These are phyloP conservation scores for Anthoceros angustus DNA, from an alignment of 225 moss, liverwort and hornwort species.

Conservation along the genomic window DNA sequence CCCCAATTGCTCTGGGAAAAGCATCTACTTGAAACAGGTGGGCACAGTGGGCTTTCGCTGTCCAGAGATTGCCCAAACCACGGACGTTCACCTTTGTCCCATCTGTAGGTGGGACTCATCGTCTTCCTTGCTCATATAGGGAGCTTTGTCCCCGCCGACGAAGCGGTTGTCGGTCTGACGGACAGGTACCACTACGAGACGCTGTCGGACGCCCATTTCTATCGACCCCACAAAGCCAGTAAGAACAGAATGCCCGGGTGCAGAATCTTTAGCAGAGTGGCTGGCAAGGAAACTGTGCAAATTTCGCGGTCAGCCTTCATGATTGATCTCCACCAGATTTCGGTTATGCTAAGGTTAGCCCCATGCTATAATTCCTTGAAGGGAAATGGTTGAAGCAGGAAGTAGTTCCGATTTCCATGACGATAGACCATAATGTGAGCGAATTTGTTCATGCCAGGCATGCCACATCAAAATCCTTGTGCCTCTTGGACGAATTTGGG, in stretches of 20 bases:
- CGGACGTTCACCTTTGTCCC: not conserved
- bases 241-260: not conserved
- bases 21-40: slow-evolving; percentile 91
- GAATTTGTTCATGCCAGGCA: slow-evolving; percentile 29
- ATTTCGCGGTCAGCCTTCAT: slow-evolving; percentile 78
- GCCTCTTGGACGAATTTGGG: slow-evolving; percentile 91
- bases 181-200: slow-evolving; percentile 40
- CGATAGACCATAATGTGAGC: no score
- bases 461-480: slow-evolving; percentile 71
- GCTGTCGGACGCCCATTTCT: not conserved
- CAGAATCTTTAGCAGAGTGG: slow-evolving; percentile 85
- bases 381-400: not conserved
- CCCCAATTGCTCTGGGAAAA: slow-evolving; percentile 92
- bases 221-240: not conserved
- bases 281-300: slow-evolving; percentile 70
- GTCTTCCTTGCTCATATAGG: slow-evolving; percentile 88
- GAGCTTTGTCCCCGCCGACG: slow-evolving; percentile 90
- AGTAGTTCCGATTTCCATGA: not conserved
- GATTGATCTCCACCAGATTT: slow-evolving; percentile 95
- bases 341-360: slow-evolving; percentile 60
- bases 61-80: not conserved
- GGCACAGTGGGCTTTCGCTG: not conserved
- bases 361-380: not conserved
- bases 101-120: slow-evolving; percentile 63
- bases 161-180: slow-evolving; percentile 58